Evolutionary conservation across 164 flowering plant genomes (phyloP), one percentile per base, ranked within the genome.

Genomic region (Cinnamomum chago): DNA sequence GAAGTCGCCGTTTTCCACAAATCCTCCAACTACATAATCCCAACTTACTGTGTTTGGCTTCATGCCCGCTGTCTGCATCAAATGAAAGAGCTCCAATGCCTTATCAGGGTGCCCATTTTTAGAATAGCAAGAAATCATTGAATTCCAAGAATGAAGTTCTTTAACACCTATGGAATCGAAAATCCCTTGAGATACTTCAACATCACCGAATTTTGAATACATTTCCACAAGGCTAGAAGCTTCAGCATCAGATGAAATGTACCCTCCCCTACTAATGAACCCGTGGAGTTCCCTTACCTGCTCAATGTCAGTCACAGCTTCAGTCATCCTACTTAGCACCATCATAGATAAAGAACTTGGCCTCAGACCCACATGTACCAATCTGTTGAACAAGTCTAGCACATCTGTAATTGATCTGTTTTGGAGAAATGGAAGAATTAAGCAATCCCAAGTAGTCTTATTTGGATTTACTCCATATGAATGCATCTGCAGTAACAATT

Each of bases 121-220:
- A 65, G 78, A 67, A 81, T 75, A 77, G 78, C 83, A 81, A 20
- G 73, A 24, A 68, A 81, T 77, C 67, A 81, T 77, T 33, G 80
- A 75, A 58, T 72, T 75, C 83, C 83, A 81, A 72, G 76, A 72
- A 72, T 69, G 69, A 68, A 75, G 65, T 30, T 75, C 73, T 50
- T 80, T 81, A 47, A 25, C 58, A 24, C 28, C 15, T 25, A 71
- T 23, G 68, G 50, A n/a, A 23, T 72, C 25, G 27, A 81, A 81
- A 72, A 81, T 30, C 69, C 73, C 75, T 70, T 20, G 68, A 67
- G 81, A 79, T 70, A 72, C 62, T 71, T 76, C 77, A 30, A 73
- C 30, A 14, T 73, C 75, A 12, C 58, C 73, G 67, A 70, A 78
- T 75, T 71, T 76, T 9, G 79, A 81, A 71, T 73, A 81, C 72